Percentiles rank a stretch among this genome's conserved stretches.
phyloP scores from a whole-genome alignment of 768 basidiomycete genomes.

The Mycena vitilis region DNA sequence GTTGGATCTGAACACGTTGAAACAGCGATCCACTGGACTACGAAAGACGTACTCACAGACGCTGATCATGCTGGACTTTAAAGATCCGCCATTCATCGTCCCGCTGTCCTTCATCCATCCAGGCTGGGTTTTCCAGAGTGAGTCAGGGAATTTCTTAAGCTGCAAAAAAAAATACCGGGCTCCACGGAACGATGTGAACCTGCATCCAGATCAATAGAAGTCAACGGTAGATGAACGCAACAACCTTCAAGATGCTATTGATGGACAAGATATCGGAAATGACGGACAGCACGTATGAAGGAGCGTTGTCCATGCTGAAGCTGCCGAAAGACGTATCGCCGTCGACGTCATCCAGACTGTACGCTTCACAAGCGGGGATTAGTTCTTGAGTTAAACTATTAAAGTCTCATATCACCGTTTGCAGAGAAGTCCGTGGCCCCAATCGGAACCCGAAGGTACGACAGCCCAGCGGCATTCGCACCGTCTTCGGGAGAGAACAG shows the following conservation, averaged over 20 bases:
- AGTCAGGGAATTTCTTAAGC: neutral
- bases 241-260: slow-evolving; percentile 48
- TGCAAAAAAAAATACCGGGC: slow-evolving; percentile 58
- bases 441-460: slow-evolving; percentile 64
- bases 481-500: slow-evolving; percentile 74
- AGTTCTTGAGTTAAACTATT: neutral
- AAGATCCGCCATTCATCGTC: slow-evolving; percentile 74
- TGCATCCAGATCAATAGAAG: slow-evolving; percentile 16
- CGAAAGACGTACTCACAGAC: slow-evolving; percentile 5
- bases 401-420: slow-evolving; percentile 49
- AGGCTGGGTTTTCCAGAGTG: slow-evolving; percentile 57
- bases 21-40: neutral
- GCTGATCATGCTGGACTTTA: slow-evolving; percentile 58
- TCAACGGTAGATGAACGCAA: neutral
- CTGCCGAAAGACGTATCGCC: slow-evolving; percentile 68
- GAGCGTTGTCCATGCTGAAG: slow-evolving; percentile 70
- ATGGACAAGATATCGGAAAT: slow-evolving; percentile 71
- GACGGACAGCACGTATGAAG: slow-evolving; percentile 71
- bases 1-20: slow-evolving; percentile 62
- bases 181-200: slow-evolving; percentile 78
- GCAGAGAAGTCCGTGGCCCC: slow-evolving; percentile 82
- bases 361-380: slow-evolving; percentile 50
- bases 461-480: slow-evolving; percentile 61
- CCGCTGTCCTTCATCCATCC: slow-evolving; percentile 82
- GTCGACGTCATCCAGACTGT: slow-evolving; percentile 71